Conservation (phyloP, 106 monocot species). For the Dendrobium chrysotoxum region DNA sequence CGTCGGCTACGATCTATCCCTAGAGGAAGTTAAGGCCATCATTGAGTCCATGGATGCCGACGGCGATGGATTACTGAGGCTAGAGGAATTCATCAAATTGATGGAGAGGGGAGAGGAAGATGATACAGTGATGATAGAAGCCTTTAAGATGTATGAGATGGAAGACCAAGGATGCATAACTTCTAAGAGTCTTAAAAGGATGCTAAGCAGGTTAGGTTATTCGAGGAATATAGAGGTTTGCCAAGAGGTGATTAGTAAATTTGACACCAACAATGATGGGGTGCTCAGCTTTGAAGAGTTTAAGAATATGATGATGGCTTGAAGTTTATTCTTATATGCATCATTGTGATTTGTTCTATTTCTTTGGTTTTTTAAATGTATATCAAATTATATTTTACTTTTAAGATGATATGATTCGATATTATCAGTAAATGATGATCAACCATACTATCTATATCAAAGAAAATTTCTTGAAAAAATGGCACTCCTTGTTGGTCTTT, state of each 20-base stretch:
- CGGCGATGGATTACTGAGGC: slow-evolving; percentile 36
- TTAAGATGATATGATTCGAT: too few relatives aligned
- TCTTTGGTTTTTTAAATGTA: too few relatives aligned
- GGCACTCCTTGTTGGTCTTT: too few relatives aligned
- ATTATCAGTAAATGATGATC: too few relatives aligned
- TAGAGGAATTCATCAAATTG: slow-evolving; percentile 37
- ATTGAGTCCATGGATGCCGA: slow-evolving; percentile 28
- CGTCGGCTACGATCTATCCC: slow-evolving; percentile 18
- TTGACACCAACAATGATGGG: slow-evolving; percentile 49
- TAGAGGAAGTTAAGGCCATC: slow-evolving; percentile 23
- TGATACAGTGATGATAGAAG: slow-evolving; percentile 28
- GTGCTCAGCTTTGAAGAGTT: slow-evolving; percentile 64
- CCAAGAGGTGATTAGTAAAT: slow-evolving; percentile 33
- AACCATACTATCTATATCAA: too few relatives aligned
- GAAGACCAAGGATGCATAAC: slow-evolving; percentile 39
- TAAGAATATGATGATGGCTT: slow-evolving; percentile 42
- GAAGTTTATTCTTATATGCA: slow-evolving; percentile 26
- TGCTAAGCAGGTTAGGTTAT: slow-evolving; percentile 28
- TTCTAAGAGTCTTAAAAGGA: slow-evolving; percentile 31
- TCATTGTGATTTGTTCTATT: too few relatives aligned
- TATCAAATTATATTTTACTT: too few relatives aligned
- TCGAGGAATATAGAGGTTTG: slow-evolving; percentile 32
- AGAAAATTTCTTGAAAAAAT: too few relatives aligned
- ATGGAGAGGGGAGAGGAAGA: slow-evolving; percentile 24
- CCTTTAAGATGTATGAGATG: slow-evolving; percentile 39